A percentile compares a stretch with the other conserved stretches of the same genome.
These are phyloP conservation scores for Westerdykella ornata DNA, from an alignment of 2,329 filamentous ascomycete species.

Conservation along the genomic window DNA sequence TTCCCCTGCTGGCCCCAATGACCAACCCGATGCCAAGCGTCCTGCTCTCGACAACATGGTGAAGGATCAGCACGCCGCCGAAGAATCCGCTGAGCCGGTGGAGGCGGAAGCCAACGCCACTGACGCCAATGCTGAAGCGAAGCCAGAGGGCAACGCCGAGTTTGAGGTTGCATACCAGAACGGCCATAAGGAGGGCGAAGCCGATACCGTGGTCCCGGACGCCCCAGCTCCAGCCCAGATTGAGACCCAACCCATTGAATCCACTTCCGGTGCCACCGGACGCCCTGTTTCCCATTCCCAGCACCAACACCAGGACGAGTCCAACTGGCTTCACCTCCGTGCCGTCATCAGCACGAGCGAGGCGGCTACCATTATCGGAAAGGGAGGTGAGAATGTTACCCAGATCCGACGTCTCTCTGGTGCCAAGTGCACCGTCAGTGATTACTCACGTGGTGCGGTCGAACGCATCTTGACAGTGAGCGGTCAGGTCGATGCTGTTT, in stretches of 20 bases:
- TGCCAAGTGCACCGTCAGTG: slow-evolving; percentile 97
- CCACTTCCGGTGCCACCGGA: slow-evolving; percentile 50
- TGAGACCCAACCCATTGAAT: slow-evolving; percentile 55
- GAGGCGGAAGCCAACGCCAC: slow-evolving; percentile 29
- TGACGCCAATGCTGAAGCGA: slow-evolving; percentile 22
- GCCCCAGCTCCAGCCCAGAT: slow-evolving; percentile 34
- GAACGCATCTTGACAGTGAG: slow-evolving; percentile 97
- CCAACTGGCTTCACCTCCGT: slow-evolving; percentile 92
- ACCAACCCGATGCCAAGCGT: slow-evolving; percentile 95
- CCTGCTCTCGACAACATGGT: slow-evolving; percentile 89
- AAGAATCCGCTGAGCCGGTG: slow-evolving; percentile 40
- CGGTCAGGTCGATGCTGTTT: slow-evolving; percentile 89
- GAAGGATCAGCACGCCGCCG: slow-evolving; percentile 54
- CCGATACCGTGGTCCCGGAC: slow-evolving; percentile 65
- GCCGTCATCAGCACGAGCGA: slow-evolving; percentile 96
- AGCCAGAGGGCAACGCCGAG: slow-evolving; percentile 20
- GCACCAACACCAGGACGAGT: slow-evolving; percentile 80
- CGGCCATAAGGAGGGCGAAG: slow-evolving; percentile 55
- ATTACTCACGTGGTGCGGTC: slow-evolving; percentile 93
- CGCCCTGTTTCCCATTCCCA: slow-evolving; percentile 42
- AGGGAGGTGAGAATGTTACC: slow-evolving; percentile 96
- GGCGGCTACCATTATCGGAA: slow-evolving; percentile 95
- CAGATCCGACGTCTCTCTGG: slow-evolving; percentile 92
- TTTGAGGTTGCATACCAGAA: slow-evolving; percentile 37
- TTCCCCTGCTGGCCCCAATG: slow-evolving; percentile 81